These are phyloP conservation scores for Lichina pygmaea DNA, from an alignment of 495 filamentous ascomycete species.

Conservation along the genomic window DNA sequence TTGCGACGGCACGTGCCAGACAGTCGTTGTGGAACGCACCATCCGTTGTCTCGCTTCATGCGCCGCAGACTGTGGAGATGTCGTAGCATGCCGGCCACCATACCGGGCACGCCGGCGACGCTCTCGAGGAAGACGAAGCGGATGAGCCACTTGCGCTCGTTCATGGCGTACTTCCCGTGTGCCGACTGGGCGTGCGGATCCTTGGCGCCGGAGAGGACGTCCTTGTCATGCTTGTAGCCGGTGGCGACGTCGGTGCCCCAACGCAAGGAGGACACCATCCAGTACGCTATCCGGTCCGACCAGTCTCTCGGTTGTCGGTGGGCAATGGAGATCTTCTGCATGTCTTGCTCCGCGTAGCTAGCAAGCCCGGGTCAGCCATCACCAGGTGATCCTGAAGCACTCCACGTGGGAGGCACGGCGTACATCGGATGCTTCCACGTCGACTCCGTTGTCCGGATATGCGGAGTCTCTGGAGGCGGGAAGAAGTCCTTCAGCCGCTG, in stretches of 20 bases:
- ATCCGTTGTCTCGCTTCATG: constrained; percentile 84
- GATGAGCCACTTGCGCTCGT: constrained; percentile 48
- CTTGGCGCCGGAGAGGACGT: constrained; percentile 10
- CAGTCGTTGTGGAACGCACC: constrained; percentile 19
- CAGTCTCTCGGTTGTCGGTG: constrained; percentile 39
- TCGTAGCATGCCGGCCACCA: constrained; percentile 85
- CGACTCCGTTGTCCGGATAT: constrained; percentile 16
- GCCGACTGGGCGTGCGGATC: constrained; percentile 17
- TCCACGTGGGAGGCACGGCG: constrained; percentile 7
- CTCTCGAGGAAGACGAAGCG: constrained; percentile 84
- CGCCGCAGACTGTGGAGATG: constrained; percentile 61
- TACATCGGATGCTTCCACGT: constrained; percentile 46
- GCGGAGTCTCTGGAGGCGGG: constrained; percentile 9
- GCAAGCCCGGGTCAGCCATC: neutral
- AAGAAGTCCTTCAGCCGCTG: constrained; percentile 13
- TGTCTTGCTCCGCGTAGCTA: constrained; percentile 35
- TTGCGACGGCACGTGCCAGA: neutral
- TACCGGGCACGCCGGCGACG: constrained; percentile 83
- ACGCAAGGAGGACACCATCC: constrained; percentile 31
- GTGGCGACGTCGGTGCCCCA: constrained; percentile 41
- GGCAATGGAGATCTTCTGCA: constrained; percentile 31
- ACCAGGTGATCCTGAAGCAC: neutral
- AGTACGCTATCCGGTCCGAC: constrained; percentile 40
- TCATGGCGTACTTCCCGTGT: constrained; percentile 32
- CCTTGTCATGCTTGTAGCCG: constrained; percentile 41